phyloP scores from a whole-genome alignment of 176 grass and related monocot genomes.

The Ensete glaucum region DNA sequence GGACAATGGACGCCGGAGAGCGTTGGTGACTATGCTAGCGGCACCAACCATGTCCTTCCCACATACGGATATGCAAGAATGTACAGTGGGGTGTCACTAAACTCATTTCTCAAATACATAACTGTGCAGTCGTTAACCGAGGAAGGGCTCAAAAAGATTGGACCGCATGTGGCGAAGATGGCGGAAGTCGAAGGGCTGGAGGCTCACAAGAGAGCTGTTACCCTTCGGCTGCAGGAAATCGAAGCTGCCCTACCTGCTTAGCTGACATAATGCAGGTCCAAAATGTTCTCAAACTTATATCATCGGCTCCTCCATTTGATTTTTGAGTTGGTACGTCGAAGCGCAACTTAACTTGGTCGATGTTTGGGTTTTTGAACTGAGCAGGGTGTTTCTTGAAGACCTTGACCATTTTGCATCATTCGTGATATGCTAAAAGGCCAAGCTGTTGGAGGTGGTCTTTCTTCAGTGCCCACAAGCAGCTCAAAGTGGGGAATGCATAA shows the following conservation, averaged over 20 bases:
- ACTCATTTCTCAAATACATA: constrained; percentile 90
- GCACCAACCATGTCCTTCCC: constrained; percentile 88
- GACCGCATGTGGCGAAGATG: constrained; percentile 72
- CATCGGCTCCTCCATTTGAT: too few species aligned
- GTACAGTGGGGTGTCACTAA: constrained; percentile 88
- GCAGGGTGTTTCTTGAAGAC: too few species aligned
- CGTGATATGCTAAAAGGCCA: too few species aligned
- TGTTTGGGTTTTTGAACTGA: too few species aligned
- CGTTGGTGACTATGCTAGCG: constrained; percentile 77
- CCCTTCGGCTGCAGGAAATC: constrained; percentile 62
- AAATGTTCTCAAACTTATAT: neutral
- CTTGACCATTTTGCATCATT: too few species aligned
- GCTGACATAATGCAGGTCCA: neutral
- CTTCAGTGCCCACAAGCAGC: too few species aligned
- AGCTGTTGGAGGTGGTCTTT: too few species aligned
- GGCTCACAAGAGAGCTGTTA: constrained; percentile 91
- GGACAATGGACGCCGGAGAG: constrained; percentile 89
- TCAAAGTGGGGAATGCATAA: too few species aligned
- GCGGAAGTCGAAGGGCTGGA: constrained; percentile 88
- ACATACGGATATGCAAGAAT: constrained; percentile 91
- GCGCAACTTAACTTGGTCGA: too few species aligned
- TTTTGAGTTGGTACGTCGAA: too few species aligned
- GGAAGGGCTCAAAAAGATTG: constrained; percentile 70
- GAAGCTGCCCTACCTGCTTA: constrained; percentile 51
- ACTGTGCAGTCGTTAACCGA: constrained; percentile 80